Evolutionary conservation across 208 protist species (phyloP), one percentile per base, ranked within the genome.

Genomic region (Wallacemonas sp.): DNA sequence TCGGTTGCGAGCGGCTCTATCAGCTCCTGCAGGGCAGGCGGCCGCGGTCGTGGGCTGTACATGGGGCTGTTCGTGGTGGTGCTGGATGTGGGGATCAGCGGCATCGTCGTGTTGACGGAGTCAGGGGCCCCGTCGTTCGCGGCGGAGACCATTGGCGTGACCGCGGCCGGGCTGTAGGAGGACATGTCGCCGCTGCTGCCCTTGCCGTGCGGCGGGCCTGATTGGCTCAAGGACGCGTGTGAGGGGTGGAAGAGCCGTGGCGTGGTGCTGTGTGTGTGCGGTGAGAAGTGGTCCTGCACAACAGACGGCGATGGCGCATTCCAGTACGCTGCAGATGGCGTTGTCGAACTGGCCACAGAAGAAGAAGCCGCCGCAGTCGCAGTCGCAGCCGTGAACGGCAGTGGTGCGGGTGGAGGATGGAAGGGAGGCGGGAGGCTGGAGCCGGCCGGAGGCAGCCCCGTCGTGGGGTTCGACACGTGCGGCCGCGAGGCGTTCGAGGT

Each of bases 201-300:
- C 41, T 21, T 47, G 41, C 16, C 16, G 16, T 4, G 21, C 41
- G 17, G 41, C 21, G 41, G 36, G 36, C 36, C 44, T 6, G n/a
- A n/a, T n/a, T n/a, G n/a, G n/a, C n/a, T n/a, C n/a, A n/a, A n/a
- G n/a, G 52, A 16, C n/a, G 52, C 24, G 23, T 3, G 3, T 17
- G 32, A 5, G 5, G 52, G 52, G 30, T 58, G 52, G 52, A 58
- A 58, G 14, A 39, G 52, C 12, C 52, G 52, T 21, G 52, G 26
- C 16, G 52, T 58, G 29, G 52, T 43, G 8, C 6, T 38, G 29
- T 58, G 52, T 16, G 2, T 4, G 52, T 33, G 23, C 14, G 52
- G 52, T 2, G 52, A 30, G 19, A 58, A 58, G 52, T 58, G 52
- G 19, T 58, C 52, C 17, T 39, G 52, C 26, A 58, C 52, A 8